These are phyloP conservation scores for Caryopteris hybrid DNA, from an alignment of 305 asterid genomes.

Conservation along the genomic window DNA sequence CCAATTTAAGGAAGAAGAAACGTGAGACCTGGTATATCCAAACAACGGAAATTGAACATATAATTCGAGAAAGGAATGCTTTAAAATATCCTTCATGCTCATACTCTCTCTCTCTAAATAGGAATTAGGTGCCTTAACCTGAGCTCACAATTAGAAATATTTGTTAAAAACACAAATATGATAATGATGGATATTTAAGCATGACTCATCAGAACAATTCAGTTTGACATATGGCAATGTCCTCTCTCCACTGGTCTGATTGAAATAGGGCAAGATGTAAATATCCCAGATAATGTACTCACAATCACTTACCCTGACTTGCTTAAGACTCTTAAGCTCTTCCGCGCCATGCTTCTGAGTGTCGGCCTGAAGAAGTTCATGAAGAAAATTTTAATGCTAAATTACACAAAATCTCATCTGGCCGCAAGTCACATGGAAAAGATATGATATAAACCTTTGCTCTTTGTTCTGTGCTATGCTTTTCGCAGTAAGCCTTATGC, in stretches of 20 bases:
- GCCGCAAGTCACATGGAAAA: neutral
- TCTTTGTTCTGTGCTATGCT: conserved; percentile 86
- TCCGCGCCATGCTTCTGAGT: conserved; percentile 71
- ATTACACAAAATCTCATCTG: conserved; percentile 4
- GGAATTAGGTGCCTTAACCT: neutral
- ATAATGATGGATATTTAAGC: neutral
- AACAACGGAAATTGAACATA: neutral
- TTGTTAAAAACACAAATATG: neutral
- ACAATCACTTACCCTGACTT: conserved; percentile 75
- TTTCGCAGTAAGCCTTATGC: conserved; percentile 94
- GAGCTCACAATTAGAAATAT: neutral
- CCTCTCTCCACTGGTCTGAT: neutral
- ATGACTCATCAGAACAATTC: neutral
- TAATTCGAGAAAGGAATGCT: neutral
- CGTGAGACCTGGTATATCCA: neutral
- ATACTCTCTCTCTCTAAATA: neutral
- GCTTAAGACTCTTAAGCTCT: conserved; percentile 86
- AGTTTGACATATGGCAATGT: no score
- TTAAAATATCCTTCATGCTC: neutral
- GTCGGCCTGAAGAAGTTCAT: conserved; percentile 53
- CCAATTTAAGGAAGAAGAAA: conserved; percentile 10
- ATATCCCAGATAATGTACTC: neutral
- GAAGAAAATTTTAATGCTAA: conserved; percentile 14
- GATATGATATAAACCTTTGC: conserved; percentile 73
- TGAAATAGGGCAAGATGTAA: neutral